Base-by-base conservation (phyloP, 495 filamentous ascomycete species). In the Penicillium cosmopolitanum region DNA sequence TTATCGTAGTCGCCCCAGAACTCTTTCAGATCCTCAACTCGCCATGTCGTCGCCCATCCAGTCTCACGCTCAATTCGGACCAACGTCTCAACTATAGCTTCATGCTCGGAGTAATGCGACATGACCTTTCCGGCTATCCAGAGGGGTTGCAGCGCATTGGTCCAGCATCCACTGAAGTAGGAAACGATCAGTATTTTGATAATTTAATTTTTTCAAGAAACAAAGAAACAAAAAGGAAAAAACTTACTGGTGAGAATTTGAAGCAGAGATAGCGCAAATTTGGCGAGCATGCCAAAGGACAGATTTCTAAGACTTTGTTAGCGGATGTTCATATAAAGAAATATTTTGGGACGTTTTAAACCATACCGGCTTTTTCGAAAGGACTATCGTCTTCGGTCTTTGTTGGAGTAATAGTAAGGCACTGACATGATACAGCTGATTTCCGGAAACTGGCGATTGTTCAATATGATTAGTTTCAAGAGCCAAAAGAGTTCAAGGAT, bases 81-180 rank as follows among this genome's bases (percentile, higher is more conserved):
- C 56, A 79, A 58, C 5, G 74, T 69, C 9, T 74, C 66, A 0
- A 77, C 56, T n/a, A 81, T 72, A 3, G 72, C 70, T 31, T 56
- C 67, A 54, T 81, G 79, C 57, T 81, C 79, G 1, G 69, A 72
- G 48, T 71, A 66, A 63, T 81, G 77, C 10, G 73, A 79, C 63
- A 80, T 73, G 13, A 73, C 64, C 54, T 72, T 73, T 6, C 79
- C 79, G 3, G 79, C 79, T 19, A 80, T 62, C 75, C 74, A 81
- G 15, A 80, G 69, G 16, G 78, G 76, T 53, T 81, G 78, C 3
- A 81, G 73, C 10, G 75, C 73, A 65, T 80, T 80, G 6, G 73
- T 80, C 68, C 76, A 73, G 57, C 76, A 77, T 15, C 76, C 76
- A 63, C 77, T 74, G 60, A 6, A 21, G 4, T 19, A n/a, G 18